Conservation (phyloP, 148 eudicot species). For the Simmondsia chinensis region DNA sequence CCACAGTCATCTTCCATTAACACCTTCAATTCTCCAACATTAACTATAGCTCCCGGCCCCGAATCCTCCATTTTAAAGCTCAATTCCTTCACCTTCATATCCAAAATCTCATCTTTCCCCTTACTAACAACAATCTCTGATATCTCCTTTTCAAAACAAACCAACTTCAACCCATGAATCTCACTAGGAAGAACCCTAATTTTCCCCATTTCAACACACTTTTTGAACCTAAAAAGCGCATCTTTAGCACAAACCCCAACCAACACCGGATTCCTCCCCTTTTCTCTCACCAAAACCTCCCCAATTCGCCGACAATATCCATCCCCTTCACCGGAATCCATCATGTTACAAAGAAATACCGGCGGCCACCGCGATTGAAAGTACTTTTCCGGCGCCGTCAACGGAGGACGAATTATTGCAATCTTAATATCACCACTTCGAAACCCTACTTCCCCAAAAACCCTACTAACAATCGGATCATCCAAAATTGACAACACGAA, state of each 20-base stretch:
- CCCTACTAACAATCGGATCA: constrained; percentile 82
- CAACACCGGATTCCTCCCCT: constrained; percentile 46
- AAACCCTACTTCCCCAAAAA: constrained; percentile 85
- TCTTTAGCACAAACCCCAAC: constrained; percentile 57
- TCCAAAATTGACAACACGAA: constrained; percentile 70
- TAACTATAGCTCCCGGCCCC: constrained; percentile 26
- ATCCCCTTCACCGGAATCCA: constrained; percentile 24
- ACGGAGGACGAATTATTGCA: constrained; percentile 42
- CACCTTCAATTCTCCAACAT: constrained; percentile 52
- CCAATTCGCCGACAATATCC: constrained; percentile 44
- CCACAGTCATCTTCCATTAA: constrained; percentile 19
- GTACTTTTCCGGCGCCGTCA: constrained; percentile 4
- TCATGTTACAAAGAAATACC: constrained; percentile 35
- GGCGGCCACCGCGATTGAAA: constrained; percentile 36
- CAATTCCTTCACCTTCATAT: constrained; percentile 38
- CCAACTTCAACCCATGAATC: constrained; percentile 31
- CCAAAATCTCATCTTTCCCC: constrained; percentile 22
- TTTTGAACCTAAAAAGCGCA: constrained; percentile 29
- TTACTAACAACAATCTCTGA: constrained; percentile 19
- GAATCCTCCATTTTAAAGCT: constrained; percentile 17
- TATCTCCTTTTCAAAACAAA: constrained; percentile 43
- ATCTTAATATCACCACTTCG: constrained; percentile 66
- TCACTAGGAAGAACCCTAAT: constrained; percentile 18
- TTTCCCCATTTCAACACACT: constrained; percentile 16
- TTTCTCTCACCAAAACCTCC: constrained; percentile 38